Evolutionary conservation across 805 yeast genomes (phyloP).

Genomic region (Kodamaea kakaduensis): DNA sequence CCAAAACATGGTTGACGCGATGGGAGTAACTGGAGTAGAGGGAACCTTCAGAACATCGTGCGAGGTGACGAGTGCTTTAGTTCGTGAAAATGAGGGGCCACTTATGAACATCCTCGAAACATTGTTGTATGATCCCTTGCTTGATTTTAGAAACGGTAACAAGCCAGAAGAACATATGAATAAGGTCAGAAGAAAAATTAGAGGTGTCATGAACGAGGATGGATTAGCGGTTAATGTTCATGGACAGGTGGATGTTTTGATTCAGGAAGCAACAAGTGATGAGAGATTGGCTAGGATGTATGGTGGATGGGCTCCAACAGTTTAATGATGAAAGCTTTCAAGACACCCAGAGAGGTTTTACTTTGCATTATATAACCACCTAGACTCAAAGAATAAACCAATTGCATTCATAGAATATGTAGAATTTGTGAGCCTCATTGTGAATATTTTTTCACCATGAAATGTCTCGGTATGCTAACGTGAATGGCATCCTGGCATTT

Average conservation of each 20-base stretch:
- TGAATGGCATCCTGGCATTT: too few relatives aligned
- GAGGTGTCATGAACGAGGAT: conserved; percentile 76
- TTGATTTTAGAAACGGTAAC: conserved; percentile 60
- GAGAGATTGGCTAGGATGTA: conserved; percentile 82
- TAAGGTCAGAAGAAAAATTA: conserved; percentile 70
- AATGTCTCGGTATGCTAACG: too few relatives aligned
- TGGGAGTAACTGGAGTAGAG: conserved; percentile 84
- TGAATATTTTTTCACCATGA: too few relatives aligned
- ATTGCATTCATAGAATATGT: too few relatives aligned
- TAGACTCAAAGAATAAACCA: too few relatives aligned
- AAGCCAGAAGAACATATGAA: conserved; percentile 67
- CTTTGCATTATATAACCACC: too few relatives aligned
- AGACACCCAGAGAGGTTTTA: too few relatives aligned
- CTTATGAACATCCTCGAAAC: conserved; percentile 90
- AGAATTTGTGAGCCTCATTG: too few relatives aligned
- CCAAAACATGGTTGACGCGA: conserved; percentile 81
- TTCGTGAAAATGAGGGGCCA: conserved; percentile 76
- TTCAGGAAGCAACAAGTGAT: conserved; percentile 72
- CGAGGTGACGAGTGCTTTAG: conserved; percentile 71
- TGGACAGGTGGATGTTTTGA: conserved; percentile 88
- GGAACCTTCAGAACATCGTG: conserved; percentile 84
- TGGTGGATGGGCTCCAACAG: conserved; percentile 74
- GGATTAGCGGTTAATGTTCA: conserved; percentile 84
- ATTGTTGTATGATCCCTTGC: conserved; percentile 85
- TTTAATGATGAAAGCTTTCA: too few relatives aligned